Base-by-base conservation (phyloP, 106 monocot species). In the Phalaenopsis equestris region DNA sequence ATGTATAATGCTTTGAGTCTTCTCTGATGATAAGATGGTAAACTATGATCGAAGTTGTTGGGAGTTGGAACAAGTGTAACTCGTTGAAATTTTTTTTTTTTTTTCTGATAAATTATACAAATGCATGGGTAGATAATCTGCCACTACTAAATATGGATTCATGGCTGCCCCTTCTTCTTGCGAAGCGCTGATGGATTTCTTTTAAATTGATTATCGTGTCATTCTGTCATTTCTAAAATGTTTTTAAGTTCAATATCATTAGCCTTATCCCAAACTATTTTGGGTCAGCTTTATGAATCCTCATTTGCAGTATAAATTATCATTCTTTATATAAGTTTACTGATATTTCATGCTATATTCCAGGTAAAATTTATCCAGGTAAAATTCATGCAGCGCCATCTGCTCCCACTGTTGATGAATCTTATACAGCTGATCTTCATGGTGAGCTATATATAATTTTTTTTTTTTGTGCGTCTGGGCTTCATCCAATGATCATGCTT, bases 301-400 rank as follows among this genome's bases (percentile, higher is more conserved):
- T n/a, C 57, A 58, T 58, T 61, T 61, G 4, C 21, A 21, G 61
- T 18, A 21, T 61, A 61, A 57, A n/a, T n/a, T 52, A 14, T 77
- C 36, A 5, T n/a, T 5, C 55, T 77, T 55, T 14, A 5, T 30
- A 15, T 77, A 3, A 78, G 56, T 57, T 58, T 74, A 38, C 73
- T 56, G 70, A 43, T 4, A 68, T 41, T 78, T 37, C 38, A 42
- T 72, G 47, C 23, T 36, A 56, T 72, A 49, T 45, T 30, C n/a
- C 82, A 91, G 91, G 86, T 79, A 82, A 81, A 67, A 67, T 73
- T 19, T 65, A 56, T 30, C n/a, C 82, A 91, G 91, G 86, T 79
- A 82, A 81, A 67, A 67, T 73, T 19, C 45, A 76, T 2, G 75
- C 61, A 38, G 78, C 76, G 67, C 83, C 88, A 77, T 82, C 86